phyloP scores from a whole-genome alignment of 2,329 filamentous ascomycete species.

The Eutypella sp. region DNA sequence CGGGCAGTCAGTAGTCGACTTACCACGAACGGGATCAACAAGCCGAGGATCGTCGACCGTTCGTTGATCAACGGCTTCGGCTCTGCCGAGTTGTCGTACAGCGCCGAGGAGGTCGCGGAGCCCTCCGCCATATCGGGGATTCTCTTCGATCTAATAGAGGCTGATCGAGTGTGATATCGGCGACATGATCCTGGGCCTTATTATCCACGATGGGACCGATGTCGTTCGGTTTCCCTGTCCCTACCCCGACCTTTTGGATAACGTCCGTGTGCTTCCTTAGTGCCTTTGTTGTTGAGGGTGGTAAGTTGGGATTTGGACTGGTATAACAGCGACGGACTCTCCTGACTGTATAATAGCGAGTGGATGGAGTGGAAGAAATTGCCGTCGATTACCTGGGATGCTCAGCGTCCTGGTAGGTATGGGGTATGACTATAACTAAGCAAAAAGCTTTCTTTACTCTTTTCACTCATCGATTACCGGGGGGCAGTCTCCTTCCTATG shows the following conservation, averaged over 20 bases:
- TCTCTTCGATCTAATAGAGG: neutral
- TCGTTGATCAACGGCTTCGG: conserved; percentile 16
- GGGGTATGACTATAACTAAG: neutral
- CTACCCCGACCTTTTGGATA: too few relatives aligned
- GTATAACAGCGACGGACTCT: too few relatives aligned
- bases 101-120: conserved; percentile 18
- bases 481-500: too few relatives aligned
- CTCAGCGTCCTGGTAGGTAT: too few relatives aligned
- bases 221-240: too few relatives aligned
- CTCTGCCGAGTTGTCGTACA: conserved; percentile 22
- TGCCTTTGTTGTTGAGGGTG: too few relatives aligned
- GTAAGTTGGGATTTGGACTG: too few relatives aligned
- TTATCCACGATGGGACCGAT: too few relatives aligned
- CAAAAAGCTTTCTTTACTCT: neutral
- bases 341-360: too few relatives aligned
- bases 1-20: conserved; percentile 1
- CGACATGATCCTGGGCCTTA: neutral
- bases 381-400: too few relatives aligned
- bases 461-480: neutral
- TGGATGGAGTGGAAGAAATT: too few relatives aligned
- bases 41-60: conserved; percentile 12
- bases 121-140: conserved; percentile 2
- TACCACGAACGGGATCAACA: conserved; percentile 21
- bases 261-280: too few relatives aligned
- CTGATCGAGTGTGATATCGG: neutral